Evolutionary conservation across 176 grass and related monocot species (phyloP), one percentile per base, ranked within the genome.

Genomic region (Poa annua): DNA sequence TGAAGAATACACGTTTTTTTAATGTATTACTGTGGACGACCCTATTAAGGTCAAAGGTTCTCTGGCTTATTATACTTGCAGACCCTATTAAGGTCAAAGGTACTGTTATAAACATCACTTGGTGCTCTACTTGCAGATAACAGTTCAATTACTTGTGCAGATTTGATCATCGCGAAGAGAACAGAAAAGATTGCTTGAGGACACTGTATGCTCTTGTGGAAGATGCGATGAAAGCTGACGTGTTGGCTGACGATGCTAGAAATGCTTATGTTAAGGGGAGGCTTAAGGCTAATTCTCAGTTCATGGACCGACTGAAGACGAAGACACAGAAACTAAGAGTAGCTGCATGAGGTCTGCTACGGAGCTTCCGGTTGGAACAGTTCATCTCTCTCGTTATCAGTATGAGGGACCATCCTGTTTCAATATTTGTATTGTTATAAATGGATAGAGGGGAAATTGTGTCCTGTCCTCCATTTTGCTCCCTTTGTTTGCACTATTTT

Each of bases 171-270:
- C 83, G 92, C 44, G 96, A 98, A 69, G 96, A 98, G 66, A 98
- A 98, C 85, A 90, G 96, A 78, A 98, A 95, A 83, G 96, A 98
- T 90, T 98, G 96, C 76, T 85, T 98, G 81, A 91, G 92, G 88
- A 98, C 92, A 75, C 75, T 98, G 15, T 91, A 83, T 68, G 83
- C 79, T 36, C 69, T 98, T 73, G 80, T 93, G 51, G 66, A 93
- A 91, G 89, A 93, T 80, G 96, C 92, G 42, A 76, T 82, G 61
- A 93, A 88, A 89, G 92, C 96, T 0, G 92, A 95, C 68, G 85
- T 85, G 80, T 71, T 95, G 74, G 92, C 78, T 33, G 89, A 90
- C n/a, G 63, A 82, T 78, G 86, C 90, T 55, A 86, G 90, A 56
- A 88, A 86, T 86, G 54, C 88, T 20, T 95, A 93, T 83, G 86